These are phyloP conservation scores for Metschnikowia colocasiae DNA, from an alignment of 805 yeast genomes.

Conservation along the genomic window DNA sequence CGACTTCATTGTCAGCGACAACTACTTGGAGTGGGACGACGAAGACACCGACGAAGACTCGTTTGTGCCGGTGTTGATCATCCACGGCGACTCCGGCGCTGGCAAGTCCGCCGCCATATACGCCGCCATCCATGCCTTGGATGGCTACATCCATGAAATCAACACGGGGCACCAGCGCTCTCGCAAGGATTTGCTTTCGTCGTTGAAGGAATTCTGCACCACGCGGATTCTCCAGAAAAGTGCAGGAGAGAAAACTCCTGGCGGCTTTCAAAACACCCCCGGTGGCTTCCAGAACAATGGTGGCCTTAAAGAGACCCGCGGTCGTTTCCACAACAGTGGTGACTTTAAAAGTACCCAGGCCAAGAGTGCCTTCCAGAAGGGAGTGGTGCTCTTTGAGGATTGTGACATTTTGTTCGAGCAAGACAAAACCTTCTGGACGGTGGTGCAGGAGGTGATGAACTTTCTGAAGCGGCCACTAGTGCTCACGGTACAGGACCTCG, in stretches of 20 bases:
- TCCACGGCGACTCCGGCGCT: conserved; percentile 68
- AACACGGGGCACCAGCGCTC: conserved; percentile 73
- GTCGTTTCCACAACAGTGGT: too few relatives aligned
- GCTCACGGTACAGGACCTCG: conserved; percentile 54
- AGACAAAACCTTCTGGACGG: conserved; percentile 79
- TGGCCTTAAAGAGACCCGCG: too few relatives aligned
- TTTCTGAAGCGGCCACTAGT: conserved; percentile 68
- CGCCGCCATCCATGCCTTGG: conserved; percentile 57
- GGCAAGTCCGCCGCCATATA: conserved; percentile 78
- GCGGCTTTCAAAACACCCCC: too few relatives aligned
- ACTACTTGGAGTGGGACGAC: conserved; percentile 16
- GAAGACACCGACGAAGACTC: conserved; percentile 33
- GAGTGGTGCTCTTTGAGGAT: conserved; percentile 78
- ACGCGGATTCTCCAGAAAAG: conserved; percentile 67
- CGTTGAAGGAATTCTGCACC: conserved; percentile 75
- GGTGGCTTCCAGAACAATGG: too few relatives aligned
- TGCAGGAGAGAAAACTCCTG: conserved; percentile 17
- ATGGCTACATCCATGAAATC: conserved; percentile 77
- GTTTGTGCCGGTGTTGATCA: conserved; percentile 60
- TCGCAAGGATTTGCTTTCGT: conserved; percentile 62
- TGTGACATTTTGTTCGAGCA: conserved; percentile 75
- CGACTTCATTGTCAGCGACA: conserved; percentile 40
- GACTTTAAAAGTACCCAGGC: not conserved
- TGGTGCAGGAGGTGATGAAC: conserved; percentile 56
- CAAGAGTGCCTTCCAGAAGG: conserved; percentile 42